Evolutionary conservation across 2,329 filamentous ascomycete genomes (phyloP), one percentile per base, ranked within the genome.

Genomic region (Cladosporium sp.): DNA sequence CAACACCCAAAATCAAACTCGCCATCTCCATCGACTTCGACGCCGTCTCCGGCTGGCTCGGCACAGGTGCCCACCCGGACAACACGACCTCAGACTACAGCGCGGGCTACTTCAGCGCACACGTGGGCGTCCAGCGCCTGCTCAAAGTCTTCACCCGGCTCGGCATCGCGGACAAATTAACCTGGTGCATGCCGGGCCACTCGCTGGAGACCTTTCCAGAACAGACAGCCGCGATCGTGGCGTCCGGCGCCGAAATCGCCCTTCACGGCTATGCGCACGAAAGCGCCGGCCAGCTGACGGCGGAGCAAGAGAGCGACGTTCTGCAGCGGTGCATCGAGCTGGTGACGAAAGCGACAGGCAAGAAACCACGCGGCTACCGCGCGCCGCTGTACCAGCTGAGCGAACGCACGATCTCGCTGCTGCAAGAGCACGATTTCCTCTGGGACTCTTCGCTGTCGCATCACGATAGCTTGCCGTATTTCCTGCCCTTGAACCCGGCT

Each of bases 181-280:
- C 79, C 3, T 83, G 79, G 80, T 82, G 80, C 58, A 74, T 83
- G 9, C 80, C 80, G 0, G 79, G 80, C 41, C 80, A 83, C 64
- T 78, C 73, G 0, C 70, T 79, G 44, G 80, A 83, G 56, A 80
- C 73, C 8, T 83, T 83, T 54, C 79, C 79, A 0, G 61, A 67
- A 2, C 70, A 80, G 50, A 75, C 76, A 2, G 64, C 68, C 44
- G 67, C 69, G 40, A 77, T 83, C 18, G 64, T 80, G 2, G 70
- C 75, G 4, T 76, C 73, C 27, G 78, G 80, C 6, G 73, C 71
- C 4, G 78, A 82, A 56, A 75, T 82, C 40, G 79, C 70, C 0
- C 61, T 77, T 1, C 74, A 77, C 56, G 74, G 73, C 9, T 77
- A 76, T 56, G 68, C 68, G n/a, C 75, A 78, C 54, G 75, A 78